These are phyloP conservation scores for Emergomyces pasteurianus DNA, from an alignment of 2,329 filamentous ascomycete species.

Conservation along the genomic window DNA sequence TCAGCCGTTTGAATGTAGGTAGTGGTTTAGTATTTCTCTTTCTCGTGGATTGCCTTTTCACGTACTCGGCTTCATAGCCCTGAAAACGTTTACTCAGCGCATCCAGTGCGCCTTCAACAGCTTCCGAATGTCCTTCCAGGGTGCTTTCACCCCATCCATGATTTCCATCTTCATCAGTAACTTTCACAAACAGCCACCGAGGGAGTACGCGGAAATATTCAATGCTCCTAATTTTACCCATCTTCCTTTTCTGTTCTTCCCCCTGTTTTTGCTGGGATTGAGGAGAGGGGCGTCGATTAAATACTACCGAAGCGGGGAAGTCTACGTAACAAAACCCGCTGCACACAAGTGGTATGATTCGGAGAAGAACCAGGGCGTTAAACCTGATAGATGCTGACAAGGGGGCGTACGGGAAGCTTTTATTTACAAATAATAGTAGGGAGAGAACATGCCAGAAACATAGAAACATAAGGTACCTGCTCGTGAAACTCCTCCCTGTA, in stretches of 20 bases:
- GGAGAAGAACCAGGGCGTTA: background rate
- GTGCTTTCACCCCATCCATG: slow-evolving; percentile 65
- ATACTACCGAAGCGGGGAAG: background rate
- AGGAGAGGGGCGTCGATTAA: background rate
- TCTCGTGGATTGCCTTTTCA: slow-evolving; percentile 1
- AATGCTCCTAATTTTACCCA: slow-evolving; percentile 53
- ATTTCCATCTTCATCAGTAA: slow-evolving; percentile 53
- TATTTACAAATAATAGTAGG: background rate
- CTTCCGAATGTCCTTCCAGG: slow-evolving; percentile 60
- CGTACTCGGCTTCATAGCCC: slow-evolving; percentile 59
- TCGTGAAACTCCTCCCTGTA: background rate
- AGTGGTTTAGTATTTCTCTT: background rate
- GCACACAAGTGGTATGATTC: background rate
- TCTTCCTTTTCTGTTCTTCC: slow-evolving; percentile 18
- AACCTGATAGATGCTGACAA: background rate
- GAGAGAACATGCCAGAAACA: background rate
- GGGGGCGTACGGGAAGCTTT: background rate
- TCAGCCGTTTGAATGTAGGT: background rate
- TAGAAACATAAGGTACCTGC: background rate
- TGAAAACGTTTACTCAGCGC: slow-evolving; percentile 51
- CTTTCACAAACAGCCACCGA: slow-evolving; percentile 67
- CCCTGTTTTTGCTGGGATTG: background rate
- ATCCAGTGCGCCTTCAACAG: slow-evolving; percentile 62
- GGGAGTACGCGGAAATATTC: slow-evolving; percentile 66
- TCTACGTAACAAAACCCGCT: background rate